phyloP scores from a whole-genome alignment of 192 early-diverging fungal genomes.

The Oehlia diaphana region DNA sequence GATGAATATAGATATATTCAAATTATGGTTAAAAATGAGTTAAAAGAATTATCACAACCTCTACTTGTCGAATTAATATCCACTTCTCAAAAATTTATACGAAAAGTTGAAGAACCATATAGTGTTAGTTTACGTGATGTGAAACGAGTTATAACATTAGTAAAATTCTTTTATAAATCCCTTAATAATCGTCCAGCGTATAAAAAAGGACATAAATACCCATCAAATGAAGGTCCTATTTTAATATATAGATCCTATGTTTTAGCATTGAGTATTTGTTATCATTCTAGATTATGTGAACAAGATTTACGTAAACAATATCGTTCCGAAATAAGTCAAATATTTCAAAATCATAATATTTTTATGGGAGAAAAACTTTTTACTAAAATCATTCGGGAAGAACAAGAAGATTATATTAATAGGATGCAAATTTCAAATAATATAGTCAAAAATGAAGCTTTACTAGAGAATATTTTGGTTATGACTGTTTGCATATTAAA shows the following conservation, averaged over 20 bases:
- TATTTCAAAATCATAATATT: constrained; percentile 4
- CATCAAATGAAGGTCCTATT: neutral
- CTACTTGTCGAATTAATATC: neutral
- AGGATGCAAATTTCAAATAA: neutral
- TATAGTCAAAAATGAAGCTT: constrained; percentile 5
- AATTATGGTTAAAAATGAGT: neutral
- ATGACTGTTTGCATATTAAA: constrained; percentile 31
- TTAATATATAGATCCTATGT: constrained; percentile 12
- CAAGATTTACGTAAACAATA: constrained; percentile 3
- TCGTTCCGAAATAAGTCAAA: constrained; percentile 3
- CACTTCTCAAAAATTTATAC: constrained; percentile 25
- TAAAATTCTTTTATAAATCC: constrained; percentile 16
- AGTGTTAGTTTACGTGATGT: constrained; percentile 31
- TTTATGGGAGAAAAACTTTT: neutral
- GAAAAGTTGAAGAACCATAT: constrained; percentile 9
- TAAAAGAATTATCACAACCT: neutral
- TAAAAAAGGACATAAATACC: neutral
- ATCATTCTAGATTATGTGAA: constrained; percentile 23
- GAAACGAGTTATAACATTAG: constrained; percentile 19
- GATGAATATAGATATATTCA: neutral
- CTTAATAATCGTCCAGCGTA: neutral
- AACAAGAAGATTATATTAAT: constrained; percentile 24
- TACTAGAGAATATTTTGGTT: constrained; percentile 23
- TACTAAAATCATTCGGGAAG: neutral
- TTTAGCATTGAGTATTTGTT: constrained; percentile 12